These are phyloP conservation scores for Diaporthe sp. DNA, from an alignment of 2,329 filamentous ascomycete species.

Conservation along the genomic window DNA sequence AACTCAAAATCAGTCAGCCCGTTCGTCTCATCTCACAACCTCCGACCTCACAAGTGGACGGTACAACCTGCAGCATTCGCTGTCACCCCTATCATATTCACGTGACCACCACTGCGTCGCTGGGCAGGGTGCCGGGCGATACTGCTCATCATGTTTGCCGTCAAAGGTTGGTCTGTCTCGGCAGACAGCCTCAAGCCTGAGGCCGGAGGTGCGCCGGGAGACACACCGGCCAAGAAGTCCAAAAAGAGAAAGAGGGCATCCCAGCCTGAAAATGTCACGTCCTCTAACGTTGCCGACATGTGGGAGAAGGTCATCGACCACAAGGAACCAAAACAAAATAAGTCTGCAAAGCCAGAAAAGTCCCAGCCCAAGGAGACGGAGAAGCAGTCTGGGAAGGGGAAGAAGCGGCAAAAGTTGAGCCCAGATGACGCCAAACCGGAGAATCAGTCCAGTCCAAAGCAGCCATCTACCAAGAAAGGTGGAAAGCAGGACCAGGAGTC, in stretches of 20 bases:
- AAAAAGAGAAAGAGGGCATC: constrained; percentile 68
- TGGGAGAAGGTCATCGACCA: constrained; percentile 85
- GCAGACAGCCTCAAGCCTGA: constrained; percentile 78
- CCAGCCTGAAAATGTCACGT: constrained; percentile 63
- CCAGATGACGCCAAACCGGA: constrained; percentile 21
- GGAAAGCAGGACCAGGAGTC: constrained; percentile 34
- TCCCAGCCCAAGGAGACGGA: constrained; percentile 39
- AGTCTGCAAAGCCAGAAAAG: constrained; percentile 16
- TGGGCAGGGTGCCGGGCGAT: background rate
- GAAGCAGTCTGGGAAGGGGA: constrained; percentile 39
- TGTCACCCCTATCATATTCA: too few species aligned
- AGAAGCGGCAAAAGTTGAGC: constrained; percentile 40
- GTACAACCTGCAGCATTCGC: background rate
- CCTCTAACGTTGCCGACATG: constrained; percentile 78
- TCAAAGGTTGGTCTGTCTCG: constrained; percentile 90
- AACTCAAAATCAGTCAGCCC: constrained; percentile 2
- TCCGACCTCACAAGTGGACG: background rate
- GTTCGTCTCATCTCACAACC: constrained; percentile 21
- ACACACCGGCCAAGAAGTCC: constrained; percentile 54
- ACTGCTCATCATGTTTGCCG: constrained; percentile 79
- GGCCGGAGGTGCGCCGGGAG: constrained; percentile 50
- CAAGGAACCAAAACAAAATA: constrained; percentile 52
- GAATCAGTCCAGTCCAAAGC: constrained; percentile 41
- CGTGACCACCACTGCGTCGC: background rate
- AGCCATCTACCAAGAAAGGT: constrained; percentile 39